A percentile compares a stretch with the other conserved stretches of the same genome.
These are phyloP conservation scores for Elsinoe australis DNA, from an alignment of 2,329 filamentous ascomycete genomes.

Conservation along the genomic window DNA sequence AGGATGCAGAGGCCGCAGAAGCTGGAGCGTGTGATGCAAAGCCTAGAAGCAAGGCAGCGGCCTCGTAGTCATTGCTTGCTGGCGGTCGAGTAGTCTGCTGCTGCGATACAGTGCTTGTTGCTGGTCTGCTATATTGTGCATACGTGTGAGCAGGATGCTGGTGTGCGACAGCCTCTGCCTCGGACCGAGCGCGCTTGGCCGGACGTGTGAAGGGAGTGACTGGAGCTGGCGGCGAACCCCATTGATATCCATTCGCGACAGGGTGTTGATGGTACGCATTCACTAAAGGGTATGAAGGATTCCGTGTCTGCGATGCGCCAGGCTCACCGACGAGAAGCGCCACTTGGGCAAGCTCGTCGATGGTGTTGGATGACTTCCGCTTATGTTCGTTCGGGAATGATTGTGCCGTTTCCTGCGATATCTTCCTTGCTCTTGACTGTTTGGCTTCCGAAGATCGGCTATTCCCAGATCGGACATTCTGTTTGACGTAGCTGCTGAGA, in stretches of 20 bases:
- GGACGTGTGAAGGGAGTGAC: constrained; percentile 24
- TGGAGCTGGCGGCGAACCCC: constrained; percentile 19
- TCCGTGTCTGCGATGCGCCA: constrained; percentile 18
- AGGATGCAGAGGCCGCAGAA: neutral
- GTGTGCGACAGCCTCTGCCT: constrained; percentile 30
- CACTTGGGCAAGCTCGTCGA: constrained; percentile 39
- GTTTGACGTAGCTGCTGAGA: constrained; percentile 1
- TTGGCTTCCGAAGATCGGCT: constrained; percentile 19
- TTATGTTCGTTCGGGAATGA: constrained; percentile 20
- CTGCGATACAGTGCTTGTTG: constrained; percentile 39
- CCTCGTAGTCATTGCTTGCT: constrained; percentile 34
- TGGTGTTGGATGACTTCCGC: constrained; percentile 26
- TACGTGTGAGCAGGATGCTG: constrained; percentile 37
- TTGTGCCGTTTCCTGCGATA: constrained; percentile 25
- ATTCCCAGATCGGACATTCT: neutral
- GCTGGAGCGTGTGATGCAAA: constrained; percentile 26
- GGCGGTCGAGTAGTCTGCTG: constrained; percentile 15
- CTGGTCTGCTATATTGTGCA: constrained; percentile 35
- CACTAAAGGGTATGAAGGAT: constrained; percentile 12
- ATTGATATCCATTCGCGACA: constrained; percentile 16
- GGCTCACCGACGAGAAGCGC: constrained; percentile 36
- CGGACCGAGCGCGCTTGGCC: constrained; percentile 53
- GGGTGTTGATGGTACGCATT: constrained; percentile 20
- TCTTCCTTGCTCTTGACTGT: constrained; percentile 12
- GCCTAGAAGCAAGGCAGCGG: constrained; percentile 41